Percentiles rank a stretch among this genome's conserved stretches.
Evolutionary conservation across 2,329 filamentous ascomycete genomes (phyloP).

Genomic region (Lizonia empirigonia): DNA sequence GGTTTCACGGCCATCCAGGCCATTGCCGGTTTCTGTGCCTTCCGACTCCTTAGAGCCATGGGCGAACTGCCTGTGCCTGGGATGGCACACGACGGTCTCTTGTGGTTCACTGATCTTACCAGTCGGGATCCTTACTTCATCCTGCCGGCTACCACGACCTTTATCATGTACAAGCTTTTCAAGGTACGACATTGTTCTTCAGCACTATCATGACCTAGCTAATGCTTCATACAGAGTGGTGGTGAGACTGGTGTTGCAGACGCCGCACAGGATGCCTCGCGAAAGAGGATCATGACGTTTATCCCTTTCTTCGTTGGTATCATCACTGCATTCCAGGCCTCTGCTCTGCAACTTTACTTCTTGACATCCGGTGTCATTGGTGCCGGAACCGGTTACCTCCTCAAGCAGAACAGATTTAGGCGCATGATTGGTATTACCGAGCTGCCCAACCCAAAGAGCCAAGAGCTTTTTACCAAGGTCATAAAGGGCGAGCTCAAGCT

Average conservation of each 20-base stretch:
- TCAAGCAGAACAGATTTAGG: conserved; percentile 48
- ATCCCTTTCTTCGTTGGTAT: conserved; percentile 60
- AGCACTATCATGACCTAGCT: conserved; percentile 24
- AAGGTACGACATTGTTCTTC: conserved; percentile 54
- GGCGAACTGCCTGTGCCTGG: conserved; percentile 77
- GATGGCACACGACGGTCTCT: conserved; percentile 69
- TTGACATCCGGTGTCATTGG: conserved; percentile 51
- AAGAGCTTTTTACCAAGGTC: conserved; percentile 37
- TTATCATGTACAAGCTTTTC: conserved; percentile 63
- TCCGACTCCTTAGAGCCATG: conserved; percentile 78
- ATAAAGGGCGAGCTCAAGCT: conserved; percentile 34
- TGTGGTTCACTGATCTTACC: conserved; percentile 83
- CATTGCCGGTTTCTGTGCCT: conserved; percentile 80
- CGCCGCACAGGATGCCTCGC: conserved; percentile 13
- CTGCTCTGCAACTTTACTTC: conserved; percentile 69
- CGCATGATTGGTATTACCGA: conserved; percentile 44
- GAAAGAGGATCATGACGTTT: conserved; percentile 51
- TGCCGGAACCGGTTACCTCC: conserved; percentile 46
- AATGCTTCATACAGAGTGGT: conserved; percentile 48
- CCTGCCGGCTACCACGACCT: conserved; percentile 68
- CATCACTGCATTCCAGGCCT: conserved; percentile 62
- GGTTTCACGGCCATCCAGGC: conserved; percentile 65
- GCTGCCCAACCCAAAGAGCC: conserved; percentile 31
- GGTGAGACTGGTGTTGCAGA: conserved; percentile 55
- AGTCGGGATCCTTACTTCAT: conserved; percentile 76